Conservation (phyloP, 1,139 yeast species). For the Yamadazyma sp. region DNA sequence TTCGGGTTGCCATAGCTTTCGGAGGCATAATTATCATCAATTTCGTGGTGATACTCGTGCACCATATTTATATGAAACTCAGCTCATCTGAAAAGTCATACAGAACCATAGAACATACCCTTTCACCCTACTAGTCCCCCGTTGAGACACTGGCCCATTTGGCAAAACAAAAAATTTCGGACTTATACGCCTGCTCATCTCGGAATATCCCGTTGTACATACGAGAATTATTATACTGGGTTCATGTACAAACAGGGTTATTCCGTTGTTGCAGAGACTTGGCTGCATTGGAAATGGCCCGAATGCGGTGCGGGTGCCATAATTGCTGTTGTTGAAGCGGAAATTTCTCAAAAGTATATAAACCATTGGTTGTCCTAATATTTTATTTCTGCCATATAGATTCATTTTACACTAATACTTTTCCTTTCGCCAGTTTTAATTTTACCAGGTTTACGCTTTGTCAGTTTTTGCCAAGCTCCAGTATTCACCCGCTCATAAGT, state of each 20-base stretch:
- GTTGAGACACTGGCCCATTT: not conserved
- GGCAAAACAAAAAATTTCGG: not conserved
- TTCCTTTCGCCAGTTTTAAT: too few species aligned
- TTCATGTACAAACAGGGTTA: slow-evolving; percentile 1
- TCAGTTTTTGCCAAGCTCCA: too few species aligned
- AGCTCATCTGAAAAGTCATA: slow-evolving; percentile 33
- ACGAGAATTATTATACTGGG: not conserved
- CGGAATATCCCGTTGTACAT: slow-evolving; percentile 1
- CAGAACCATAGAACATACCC: slow-evolving; percentile 34
- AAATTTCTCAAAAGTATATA: too few species aligned
- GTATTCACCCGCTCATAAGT: too few species aligned
- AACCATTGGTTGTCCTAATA: too few species aligned
- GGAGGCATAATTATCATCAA: slow-evolving; percentile 32
- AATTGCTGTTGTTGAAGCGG: too few species aligned
- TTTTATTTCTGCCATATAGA: too few species aligned
- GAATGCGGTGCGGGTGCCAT: too few species aligned
- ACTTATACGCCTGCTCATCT: not conserved
- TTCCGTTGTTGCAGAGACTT: not conserved
- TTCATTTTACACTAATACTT: too few species aligned
- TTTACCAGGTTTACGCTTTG: too few species aligned
- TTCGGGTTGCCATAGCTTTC: slow-evolving; percentile 29
- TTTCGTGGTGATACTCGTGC: slow-evolving; percentile 35
- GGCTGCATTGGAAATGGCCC: too few species aligned
- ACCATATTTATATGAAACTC: slow-evolving; percentile 32
- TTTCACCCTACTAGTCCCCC: slow-evolving; percentile 26